Conservation (phyloP, 225 moss, liverwort and hornwort species). For the Takakia lepidozioides region DNA sequence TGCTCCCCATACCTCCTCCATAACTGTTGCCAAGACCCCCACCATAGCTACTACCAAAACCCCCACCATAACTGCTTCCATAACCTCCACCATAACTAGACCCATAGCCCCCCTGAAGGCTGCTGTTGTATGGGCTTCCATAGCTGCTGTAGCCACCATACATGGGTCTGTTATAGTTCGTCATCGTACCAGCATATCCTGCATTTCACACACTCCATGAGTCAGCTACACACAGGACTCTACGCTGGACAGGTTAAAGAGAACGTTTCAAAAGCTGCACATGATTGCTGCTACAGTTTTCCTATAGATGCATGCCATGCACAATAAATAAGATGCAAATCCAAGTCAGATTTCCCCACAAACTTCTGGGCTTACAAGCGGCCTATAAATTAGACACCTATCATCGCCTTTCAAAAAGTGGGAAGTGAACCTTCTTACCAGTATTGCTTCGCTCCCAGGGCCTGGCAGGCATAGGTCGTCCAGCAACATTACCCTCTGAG, state of each 20-base stretch:
- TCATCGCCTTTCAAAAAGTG: too few relatives aligned
- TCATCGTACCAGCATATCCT: conserved; percentile 47
- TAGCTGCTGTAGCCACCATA: conserved; percentile 22
- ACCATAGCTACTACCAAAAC: conserved; percentile 51
- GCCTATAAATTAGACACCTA: too few relatives aligned
- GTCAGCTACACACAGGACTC: too few relatives aligned
- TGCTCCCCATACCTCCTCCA: conserved; percentile 33
- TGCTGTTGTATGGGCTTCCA: conserved; percentile 43
- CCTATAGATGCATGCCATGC: too few relatives aligned
- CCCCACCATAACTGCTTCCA: conserved; percentile 25
- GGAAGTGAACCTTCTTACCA: conserved; percentile 28
- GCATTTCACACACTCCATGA: too few relatives aligned
- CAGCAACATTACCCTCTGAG: conserved; percentile 42
- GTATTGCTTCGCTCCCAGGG: conserved; percentile 80
- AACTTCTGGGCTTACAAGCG: too few relatives aligned
- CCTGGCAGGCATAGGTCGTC: conserved; percentile 80
- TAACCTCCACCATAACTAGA: conserved; percentile 3
- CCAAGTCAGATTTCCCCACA: too few relatives aligned
- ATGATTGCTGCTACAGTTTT: too few relatives aligned
- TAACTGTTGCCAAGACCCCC: conserved; percentile 49
- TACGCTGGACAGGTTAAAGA: too few relatives aligned
- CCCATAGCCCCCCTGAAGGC: conserved; percentile 19
- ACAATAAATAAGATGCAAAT: too few relatives aligned
- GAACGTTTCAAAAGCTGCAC: too few relatives aligned
- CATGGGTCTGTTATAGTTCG: conserved; percentile 1